Percentiles rank a stretch among this genome's conserved stretches.
Conservation (phyloP, 2,329 filamentous ascomycete species). For the Zopfia rhizophila region DNA sequence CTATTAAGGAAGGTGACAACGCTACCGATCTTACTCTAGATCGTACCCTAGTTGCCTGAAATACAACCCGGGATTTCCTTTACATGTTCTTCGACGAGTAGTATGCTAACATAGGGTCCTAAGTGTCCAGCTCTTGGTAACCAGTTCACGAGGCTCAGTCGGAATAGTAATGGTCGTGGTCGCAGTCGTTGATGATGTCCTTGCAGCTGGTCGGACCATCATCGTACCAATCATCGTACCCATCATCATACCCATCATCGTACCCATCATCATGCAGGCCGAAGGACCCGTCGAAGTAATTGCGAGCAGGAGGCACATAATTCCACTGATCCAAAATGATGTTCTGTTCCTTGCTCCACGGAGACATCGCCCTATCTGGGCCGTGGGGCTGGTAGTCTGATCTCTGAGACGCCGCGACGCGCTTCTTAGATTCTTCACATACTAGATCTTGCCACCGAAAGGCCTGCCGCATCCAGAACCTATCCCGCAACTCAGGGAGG, state of each 20-base stretch:
- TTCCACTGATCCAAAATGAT: constrained; percentile 36
- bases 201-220: constrained; percentile 17
- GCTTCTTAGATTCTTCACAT: constrained; percentile 16
- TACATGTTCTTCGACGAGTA: too few species aligned
- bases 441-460: constrained; percentile 9
- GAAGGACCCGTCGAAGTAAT: constrained; percentile 21
- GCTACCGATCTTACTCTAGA: too few species aligned
- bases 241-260: background rate
- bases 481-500: constrained; percentile 25
- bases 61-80: too few species aligned
- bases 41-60: too few species aligned
- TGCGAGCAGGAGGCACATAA: constrained; percentile 26
- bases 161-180: constrained; percentile 11
- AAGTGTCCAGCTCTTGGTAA: too few species aligned
- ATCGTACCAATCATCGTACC: constrained; percentile 23
- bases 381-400: constrained; percentile 33
- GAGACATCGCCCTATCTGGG: constrained; percentile 31
- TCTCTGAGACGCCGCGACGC: constrained; percentile 18
- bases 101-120: too few species aligned
- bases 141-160: constrained; percentile 10
- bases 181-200: constrained; percentile 7
- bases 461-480: constrained; percentile 1
- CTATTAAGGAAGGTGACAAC: too few species aligned
- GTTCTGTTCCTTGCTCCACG: constrained; percentile 40
- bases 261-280: constrained; percentile 10